A percentile compares a stretch with the other conserved stretches of the same genome.
Evolutionary conservation across 202 grass and related monocot species (phyloP).

Genomic region (Eragrostis tef): DNA sequence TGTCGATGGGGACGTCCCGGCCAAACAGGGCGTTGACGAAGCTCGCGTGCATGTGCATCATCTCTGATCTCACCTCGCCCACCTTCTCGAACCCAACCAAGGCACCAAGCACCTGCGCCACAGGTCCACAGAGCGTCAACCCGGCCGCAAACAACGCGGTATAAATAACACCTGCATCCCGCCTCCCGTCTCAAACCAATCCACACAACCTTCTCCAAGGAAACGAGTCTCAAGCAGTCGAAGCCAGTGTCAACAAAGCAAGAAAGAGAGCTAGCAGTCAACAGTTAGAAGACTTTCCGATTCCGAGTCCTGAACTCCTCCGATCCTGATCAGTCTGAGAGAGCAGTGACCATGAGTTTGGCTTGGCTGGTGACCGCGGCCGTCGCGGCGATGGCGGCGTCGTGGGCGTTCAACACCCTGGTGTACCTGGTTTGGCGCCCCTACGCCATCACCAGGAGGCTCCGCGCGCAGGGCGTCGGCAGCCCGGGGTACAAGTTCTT

Average conservation of each 20-base stretch:
- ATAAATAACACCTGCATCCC: not conserved
- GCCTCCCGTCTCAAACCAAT: not conserved
- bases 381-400: conserved; percentile 26
- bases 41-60: not conserved
- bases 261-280: not conserved
- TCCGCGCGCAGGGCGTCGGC: conserved; percentile 55
- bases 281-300: no score
- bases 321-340: no score
- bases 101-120: not conserved
- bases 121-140: not conserved
- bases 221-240: not conserved
- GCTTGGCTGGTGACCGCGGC: conserved; percentile 29
- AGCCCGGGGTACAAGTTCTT: conserved; percentile 56
- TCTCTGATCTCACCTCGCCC: not conserved
- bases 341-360: not conserved
- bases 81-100: no score
- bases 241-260: not conserved
- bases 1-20: no score
- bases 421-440: conserved; percentile 55
- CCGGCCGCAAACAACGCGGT: not conserved
- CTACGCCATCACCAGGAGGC: conserved; percentile 19
- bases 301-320: no score
- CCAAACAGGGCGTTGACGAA: not conserved
- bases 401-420: conserved; percentile 45
- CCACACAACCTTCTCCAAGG: not conserved